Evolutionary conservation across 768 basidiomycete species (phyloP).

Genomic region (Naganishia antarctica): DNA sequence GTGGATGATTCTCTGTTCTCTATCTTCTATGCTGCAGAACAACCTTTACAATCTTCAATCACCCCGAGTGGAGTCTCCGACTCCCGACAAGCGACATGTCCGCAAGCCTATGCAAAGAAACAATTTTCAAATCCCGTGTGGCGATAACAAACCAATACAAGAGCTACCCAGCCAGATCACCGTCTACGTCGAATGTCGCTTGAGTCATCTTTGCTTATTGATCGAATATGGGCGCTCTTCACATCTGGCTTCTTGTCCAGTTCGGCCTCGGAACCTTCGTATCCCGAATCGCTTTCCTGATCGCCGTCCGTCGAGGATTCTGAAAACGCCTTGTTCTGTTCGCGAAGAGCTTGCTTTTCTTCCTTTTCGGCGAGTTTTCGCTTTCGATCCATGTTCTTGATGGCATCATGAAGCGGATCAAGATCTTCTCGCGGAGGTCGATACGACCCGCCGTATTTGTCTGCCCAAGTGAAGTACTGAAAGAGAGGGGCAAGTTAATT

Average conservation of each 20-base stretch:
- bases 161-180: background rate
- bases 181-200: conserved; percentile 14
- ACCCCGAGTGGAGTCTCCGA: too few relatives aligned
- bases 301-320: conserved; percentile 16
- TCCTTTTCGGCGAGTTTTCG: conserved; percentile 41
- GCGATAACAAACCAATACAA: background rate
- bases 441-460: conserved; percentile 76
- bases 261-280: conserved; percentile 29
- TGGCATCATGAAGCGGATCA: conserved; percentile 63
- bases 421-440: conserved; percentile 75
- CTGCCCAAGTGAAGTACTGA: conserved; percentile 97
- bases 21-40: too few relatives aligned
- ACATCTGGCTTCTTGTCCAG: conserved; percentile 7
- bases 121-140: background rate
- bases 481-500: background rate
- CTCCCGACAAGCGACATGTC: too few relatives aligned
- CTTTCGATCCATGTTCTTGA: conserved; percentile 57
- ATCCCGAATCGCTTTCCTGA: conserved; percentile 28
- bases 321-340: conserved; percentile 3
- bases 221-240: conserved; percentile 3
- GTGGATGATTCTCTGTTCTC: too few relatives aligned
- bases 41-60: too few relatives aligned
- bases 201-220: conserved; percentile 9
- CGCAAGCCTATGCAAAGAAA: too few relatives aligned
- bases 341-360: conserved; percentile 8